Base-by-base conservation (phyloP, 345 rosid genomes). In the Gossypium herbaceum region DNA sequence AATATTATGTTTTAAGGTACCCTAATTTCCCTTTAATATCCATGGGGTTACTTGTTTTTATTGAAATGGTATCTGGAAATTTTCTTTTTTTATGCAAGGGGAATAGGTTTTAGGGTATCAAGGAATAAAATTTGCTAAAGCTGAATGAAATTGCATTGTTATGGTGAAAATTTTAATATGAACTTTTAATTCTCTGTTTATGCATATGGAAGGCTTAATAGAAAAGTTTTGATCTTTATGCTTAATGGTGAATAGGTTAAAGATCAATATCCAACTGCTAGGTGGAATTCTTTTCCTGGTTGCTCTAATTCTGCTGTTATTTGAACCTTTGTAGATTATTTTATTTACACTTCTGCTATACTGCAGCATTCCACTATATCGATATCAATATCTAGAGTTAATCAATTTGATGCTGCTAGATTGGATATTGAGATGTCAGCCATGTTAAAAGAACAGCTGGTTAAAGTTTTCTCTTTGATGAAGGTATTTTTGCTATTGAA, bases 361-460 rank as follows among this genome's bases (percentile, higher is more conserved):
- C 61, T 71, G 39, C 72, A 68, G 83, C 93, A 93, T 94, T 77
- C 89, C 50, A 63, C 59, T 10, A 81, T 93, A 76, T 90, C 92
- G 7, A 84, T 93, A 79, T 84, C 92, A 1, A 86, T 95, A 77
- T 90, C 99, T 3, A 86, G 94, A 84, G 99, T 95, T 81, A 93
- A 93, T 88, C 98, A 93, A 82, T 90, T 95, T 57, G 99, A 93
- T 77, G 99, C 99, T 1, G 97, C 86, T 50, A 88, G 99, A 77
- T 86, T 95, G 73, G 99, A 95, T 77, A 80, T 93, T 74, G 97
- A 93, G 84, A 92, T 96, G 97, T 87, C 99, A 51, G 97, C 98
- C 13, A 93, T 92, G 98, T 84, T 95, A 74, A 95, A 95, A 75
- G 98, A 95, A 75, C 99, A 93, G 81, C 76, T 95, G 80, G 94